Evolutionary conservation across 257 asterid genomes (phyloP).

Genomic region (Knoxia roxburghii): DNA sequence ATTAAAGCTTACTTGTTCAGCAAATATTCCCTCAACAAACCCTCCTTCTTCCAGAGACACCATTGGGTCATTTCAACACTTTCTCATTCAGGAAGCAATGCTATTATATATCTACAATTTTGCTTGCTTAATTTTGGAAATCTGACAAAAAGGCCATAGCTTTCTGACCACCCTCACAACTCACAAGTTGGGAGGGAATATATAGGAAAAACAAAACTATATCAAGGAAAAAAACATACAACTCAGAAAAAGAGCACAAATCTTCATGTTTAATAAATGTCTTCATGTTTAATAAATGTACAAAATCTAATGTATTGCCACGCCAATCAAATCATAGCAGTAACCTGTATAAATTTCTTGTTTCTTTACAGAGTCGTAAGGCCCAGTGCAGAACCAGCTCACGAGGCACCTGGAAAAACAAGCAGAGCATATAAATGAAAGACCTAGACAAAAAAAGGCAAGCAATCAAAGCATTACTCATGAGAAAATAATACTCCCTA

Average conservation of each 20-base stretch:
- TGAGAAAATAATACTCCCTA: too few relatives aligned
- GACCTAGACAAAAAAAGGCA: background rate
- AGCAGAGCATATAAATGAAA: background rate
- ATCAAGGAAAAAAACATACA: background rate
- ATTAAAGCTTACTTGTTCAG: conserved; percentile 15
- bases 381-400: conserved; percentile 3
- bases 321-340: conserved; percentile 2
- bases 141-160: background rate
- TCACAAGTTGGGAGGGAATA: background rate
- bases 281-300: conserved; percentile 3
- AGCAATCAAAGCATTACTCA: background rate
- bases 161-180: background rate
- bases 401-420: conserved; percentile 11
- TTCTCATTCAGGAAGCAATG: conserved; percentile 7
- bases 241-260: too few relatives aligned
- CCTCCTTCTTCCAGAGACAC: conserved; percentile 2
- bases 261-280: too few relatives aligned
- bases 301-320: conserved; percentile 10
- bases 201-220: background rate
- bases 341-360: conserved; percentile 4
- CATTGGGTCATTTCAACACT: background rate
- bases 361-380: conserved; percentile 11
- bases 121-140: background rate
- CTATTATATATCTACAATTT: background rate
- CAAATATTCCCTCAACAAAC: conserved; percentile 22